These are phyloP conservation scores for Cardiospermum halicacabum DNA, from an alignment of 345 rosid genomes.

Conservation along the genomic window DNA sequence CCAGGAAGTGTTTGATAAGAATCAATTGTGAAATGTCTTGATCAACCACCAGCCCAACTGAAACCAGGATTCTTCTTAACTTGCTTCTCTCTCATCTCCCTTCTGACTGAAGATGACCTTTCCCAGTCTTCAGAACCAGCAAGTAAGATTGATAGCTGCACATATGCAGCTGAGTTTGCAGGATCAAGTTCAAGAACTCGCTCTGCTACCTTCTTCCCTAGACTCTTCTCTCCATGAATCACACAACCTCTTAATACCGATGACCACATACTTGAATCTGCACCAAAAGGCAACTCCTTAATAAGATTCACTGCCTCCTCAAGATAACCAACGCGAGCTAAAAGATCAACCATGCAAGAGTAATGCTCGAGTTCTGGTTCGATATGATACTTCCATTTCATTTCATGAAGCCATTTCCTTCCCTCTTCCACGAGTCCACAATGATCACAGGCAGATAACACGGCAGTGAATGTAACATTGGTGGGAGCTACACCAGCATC, in stretches of 20 bases:
- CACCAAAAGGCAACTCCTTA: slow-evolving; percentile 51
- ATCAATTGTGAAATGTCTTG: not conserved
- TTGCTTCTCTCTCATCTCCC: slow-evolving; percentile 39
- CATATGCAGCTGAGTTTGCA: slow-evolving; percentile 65
- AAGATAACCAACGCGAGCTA: slow-evolving; percentile 69
- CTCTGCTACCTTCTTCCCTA: slow-evolving; percentile 69
- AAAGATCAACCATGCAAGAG: slow-evolving; percentile 81
- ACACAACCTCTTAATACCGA: slow-evolving; percentile 76
- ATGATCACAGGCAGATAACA: slow-evolving; percentile 76
- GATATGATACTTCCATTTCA: slow-evolving; percentile 52
- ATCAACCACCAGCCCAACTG: slow-evolving; percentile 45
- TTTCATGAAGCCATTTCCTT: slow-evolving; percentile 47
- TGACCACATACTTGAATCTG: slow-evolving; percentile 71
- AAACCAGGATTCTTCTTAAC: slow-evolving; percentile 49
- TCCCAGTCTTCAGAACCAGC: slow-evolving; percentile 84
- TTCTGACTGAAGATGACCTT: slow-evolving; percentile 52
- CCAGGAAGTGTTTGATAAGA: too few species aligned
- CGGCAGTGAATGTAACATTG: slow-evolving; percentile 49
- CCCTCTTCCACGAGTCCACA: slow-evolving; percentile 82
- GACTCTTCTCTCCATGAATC: slow-evolving; percentile 52
- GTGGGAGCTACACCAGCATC: slow-evolving; percentile 48
- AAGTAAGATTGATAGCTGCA: slow-evolving; percentile 58
- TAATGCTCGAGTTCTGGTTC: slow-evolving; percentile 67
- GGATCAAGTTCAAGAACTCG: slow-evolving; percentile 75
- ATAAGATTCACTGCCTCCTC: slow-evolving; percentile 56